Conservation (phyloP, 1,284 basidiomycete species). For the Ustilago shanxiensis region DNA sequence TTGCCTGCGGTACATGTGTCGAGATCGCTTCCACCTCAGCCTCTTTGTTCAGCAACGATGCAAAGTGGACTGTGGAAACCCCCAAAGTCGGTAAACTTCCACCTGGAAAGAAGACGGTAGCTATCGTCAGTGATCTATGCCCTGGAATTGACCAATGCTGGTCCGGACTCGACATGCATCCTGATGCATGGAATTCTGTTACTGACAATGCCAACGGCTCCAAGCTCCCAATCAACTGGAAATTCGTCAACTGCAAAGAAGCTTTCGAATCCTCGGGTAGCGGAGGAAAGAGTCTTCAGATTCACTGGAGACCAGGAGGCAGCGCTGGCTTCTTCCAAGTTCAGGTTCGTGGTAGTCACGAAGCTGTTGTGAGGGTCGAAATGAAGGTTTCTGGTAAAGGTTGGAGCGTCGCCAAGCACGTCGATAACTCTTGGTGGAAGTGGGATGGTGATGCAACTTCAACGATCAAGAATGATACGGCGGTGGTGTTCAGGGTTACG, state of each 20-base stretch:
- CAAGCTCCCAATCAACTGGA: constrained; percentile 47
- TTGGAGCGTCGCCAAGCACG: constrained; percentile 19
- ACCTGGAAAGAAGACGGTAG: constrained; percentile 26
- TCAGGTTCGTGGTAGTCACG: constrained; percentile 36
- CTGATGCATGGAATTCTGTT: constrained; percentile 45
- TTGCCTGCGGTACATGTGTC: constrained; percentile 50
- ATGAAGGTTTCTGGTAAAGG: constrained; percentile 9
- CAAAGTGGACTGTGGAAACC: constrained; percentile 27
- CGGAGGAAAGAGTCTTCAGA: constrained; percentile 24
- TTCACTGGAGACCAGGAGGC: constrained; percentile 39
- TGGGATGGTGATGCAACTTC: constrained; percentile 1
- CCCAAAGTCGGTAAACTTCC: constrained; percentile 22
- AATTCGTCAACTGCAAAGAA: constrained; percentile 44
- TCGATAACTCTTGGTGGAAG: constrained; percentile 38
- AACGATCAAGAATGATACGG: background rate
- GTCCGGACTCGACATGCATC: constrained; percentile 53
- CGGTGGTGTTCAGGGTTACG: constrained; percentile 34
- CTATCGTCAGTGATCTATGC: constrained; percentile 49
- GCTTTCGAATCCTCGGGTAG: constrained; percentile 25
- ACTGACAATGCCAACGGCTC: constrained; percentile 22
- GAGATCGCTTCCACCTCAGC: constrained; percentile 37
- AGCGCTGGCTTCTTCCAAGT: constrained; percentile 41
- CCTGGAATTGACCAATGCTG: constrained; percentile 45
- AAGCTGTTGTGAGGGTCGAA: constrained; percentile 43
- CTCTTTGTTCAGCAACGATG: constrained; percentile 32